Conservation (phyloP, 805 yeast species). For the Candida ascalaphidarum region DNA sequence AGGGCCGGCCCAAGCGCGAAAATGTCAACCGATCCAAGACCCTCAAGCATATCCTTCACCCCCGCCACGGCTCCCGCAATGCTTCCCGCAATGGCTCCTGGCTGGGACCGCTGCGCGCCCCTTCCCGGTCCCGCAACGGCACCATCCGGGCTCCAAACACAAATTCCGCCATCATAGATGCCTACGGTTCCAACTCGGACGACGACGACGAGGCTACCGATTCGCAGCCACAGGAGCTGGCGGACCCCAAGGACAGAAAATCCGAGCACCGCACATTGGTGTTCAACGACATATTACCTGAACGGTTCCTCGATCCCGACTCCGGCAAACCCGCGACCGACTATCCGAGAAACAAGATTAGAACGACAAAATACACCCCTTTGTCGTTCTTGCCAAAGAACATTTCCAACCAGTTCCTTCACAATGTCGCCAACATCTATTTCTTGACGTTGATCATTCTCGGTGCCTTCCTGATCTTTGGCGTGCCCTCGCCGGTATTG, state of each 20-base stretch:
- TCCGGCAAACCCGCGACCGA: conserved; percentile 20
- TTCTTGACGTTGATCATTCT: conserved; percentile 46
- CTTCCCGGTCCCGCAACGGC: not conserved
- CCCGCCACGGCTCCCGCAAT: too few species aligned
- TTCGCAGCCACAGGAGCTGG: not conserved
- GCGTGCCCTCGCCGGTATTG: conserved; percentile 63
- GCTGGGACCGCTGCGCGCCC: not conserved
- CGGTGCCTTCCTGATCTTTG: conserved; percentile 50
- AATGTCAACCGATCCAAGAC: conserved; percentile 52
- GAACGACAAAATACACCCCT: conserved; percentile 59
- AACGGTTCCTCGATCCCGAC: conserved; percentile 48
- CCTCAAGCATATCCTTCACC: conserved; percentile 33
- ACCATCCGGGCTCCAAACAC: conserved; percentile 5
- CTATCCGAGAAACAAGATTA: conserved; percentile 49
- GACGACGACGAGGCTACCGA: conserved; percentile 6
- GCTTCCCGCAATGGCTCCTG: not conserved
- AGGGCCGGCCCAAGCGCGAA: conserved; percentile 51
- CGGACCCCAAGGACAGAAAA: conserved; percentile 22
- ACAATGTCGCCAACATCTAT: conserved; percentile 51
- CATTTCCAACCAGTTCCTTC: conserved; percentile 41
- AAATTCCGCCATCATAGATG: conserved; percentile 9
- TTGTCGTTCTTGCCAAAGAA: conserved; percentile 50
- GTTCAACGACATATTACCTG: conserved; percentile 20
- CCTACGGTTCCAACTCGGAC: conserved; percentile 15
- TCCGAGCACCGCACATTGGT: conserved; percentile 6